Evolutionary conservation across 257 asterid genomes (phyloP), one percentile per base, ranked within the genome.

Genomic region (Penstemon eatonii): DNA sequence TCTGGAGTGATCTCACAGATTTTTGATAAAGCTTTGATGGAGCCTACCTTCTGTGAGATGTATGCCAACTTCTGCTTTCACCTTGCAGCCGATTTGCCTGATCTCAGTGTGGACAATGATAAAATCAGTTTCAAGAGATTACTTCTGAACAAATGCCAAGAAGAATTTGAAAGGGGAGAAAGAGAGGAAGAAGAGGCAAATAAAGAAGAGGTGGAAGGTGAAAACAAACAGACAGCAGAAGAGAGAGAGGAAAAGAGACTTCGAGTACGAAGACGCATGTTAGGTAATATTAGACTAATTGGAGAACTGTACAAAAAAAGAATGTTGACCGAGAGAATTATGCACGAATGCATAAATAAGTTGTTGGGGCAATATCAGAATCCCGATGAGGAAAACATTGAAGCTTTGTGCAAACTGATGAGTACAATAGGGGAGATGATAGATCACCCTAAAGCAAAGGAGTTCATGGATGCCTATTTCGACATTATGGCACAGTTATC

Each of bases 11-110:
- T 91, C 57, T 83, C 99, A 1, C 99, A 94, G 80, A 94, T 94
- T 69, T 94, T 94, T 63, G 99, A 94, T 72, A 89, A 89, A 75
- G 98, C 99, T 72, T 64, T 94, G 74, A 94, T 73, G 93, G 98
- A 91, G 73, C 99, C 99, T 52, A 89, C 97, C 43, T 94, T 94
- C 68, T 94, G 99, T 60, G 96, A 94, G 93, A 94, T 91, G 99
- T 94, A 94, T 81, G 98, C 99, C 9, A 65, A 87, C 69, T 94
- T 91, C 76, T 94, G 98, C 78, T 72, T 47, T 76, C 95, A 81
- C 77, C 96, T 94, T 61, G 90, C 98, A 0, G 80, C 79, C 0
- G 96, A 62, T 66, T 85, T 94, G 60, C 99, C 98, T 64, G 96
- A 84, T 55, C 56, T 91, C 74, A 91, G 80, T 13, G 86, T 85